Evolutionary conservation across 805 yeast genomes (phyloP).

Genomic region (Nakazawaea sp.): DNA sequence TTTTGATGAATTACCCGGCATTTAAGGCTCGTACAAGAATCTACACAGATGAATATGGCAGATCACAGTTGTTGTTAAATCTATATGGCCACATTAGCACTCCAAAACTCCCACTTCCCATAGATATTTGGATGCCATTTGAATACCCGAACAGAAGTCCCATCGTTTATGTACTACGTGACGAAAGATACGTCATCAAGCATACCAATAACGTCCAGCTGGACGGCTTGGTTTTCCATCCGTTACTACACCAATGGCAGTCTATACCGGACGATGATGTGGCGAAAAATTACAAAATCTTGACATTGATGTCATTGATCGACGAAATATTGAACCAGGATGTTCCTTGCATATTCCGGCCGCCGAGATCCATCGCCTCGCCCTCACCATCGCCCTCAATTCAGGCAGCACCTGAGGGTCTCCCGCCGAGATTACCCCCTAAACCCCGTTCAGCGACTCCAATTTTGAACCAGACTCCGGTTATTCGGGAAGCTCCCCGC

Average conservation of each 20-base stretch:
- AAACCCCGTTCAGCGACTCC: constrained; percentile 9
- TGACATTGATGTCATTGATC: constrained; percentile 17
- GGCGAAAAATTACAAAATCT: constrained; percentile 21
- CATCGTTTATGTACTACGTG: constrained; percentile 54
- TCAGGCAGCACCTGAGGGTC: too few relatives aligned
- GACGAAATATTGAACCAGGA: constrained; percentile 13
- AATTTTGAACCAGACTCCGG: background rate
- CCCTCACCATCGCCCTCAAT: constrained; percentile 25
- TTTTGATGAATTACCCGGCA: constrained; percentile 42
- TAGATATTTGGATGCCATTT: constrained; percentile 73
- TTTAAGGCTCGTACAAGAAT: constrained; percentile 68
- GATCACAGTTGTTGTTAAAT: constrained; percentile 51
- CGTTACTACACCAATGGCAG: constrained; percentile 56
- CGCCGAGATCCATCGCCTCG: constrained; percentile 38
- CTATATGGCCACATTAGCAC: constrained; percentile 51
- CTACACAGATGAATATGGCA: constrained; percentile 51
- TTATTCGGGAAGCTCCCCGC: background rate
- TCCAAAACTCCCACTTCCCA: constrained; percentile 38
- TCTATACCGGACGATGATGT: constrained; percentile 13
- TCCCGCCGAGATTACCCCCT: constrained; percentile 21
- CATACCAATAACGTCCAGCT: constrained; percentile 65
- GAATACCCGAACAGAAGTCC: constrained; percentile 69
- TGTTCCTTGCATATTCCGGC: constrained; percentile 12
- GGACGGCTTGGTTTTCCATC: constrained; percentile 68
- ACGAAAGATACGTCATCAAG: constrained; percentile 32